A percentile compares a stretch with the other conserved stretches of the same genome.
Evolutionary conservation across 1,139 yeast species (phyloP).

Genomic region (Diutina neorugosa): DNA sequence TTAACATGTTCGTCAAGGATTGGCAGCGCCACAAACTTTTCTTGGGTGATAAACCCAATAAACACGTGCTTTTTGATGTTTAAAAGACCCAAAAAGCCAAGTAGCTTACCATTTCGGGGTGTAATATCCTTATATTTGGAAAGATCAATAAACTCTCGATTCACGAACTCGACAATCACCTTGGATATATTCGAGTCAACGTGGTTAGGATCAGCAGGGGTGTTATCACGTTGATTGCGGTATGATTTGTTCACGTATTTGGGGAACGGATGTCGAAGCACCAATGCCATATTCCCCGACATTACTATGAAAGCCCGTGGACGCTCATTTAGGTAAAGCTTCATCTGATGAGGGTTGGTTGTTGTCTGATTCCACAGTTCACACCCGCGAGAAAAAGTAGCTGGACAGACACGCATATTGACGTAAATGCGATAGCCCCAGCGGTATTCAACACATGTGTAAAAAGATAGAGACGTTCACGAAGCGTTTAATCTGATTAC

Average conservation of each 20-base stretch:
- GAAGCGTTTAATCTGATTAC: too few species aligned
- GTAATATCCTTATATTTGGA: conserved; percentile 30
- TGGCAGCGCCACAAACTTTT: conserved; percentile 49
- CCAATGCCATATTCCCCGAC: conserved; percentile 34
- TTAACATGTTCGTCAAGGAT: conserved; percentile 40
- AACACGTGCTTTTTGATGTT: conserved; percentile 41
- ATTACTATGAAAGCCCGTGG: conserved; percentile 47
- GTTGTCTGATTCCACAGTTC: not conserved
- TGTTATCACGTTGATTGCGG: conserved; percentile 16
- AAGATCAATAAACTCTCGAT: conserved; percentile 23
- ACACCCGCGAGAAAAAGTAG: not conserved
- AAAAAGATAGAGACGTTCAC: too few species aligned
- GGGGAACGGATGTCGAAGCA: conserved; percentile 36
- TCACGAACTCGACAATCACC: conserved; percentile 40
- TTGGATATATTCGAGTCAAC: conserved; percentile 12
- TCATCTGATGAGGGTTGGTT: conserved; percentile 21
- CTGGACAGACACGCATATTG: not conserved
- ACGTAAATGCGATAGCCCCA: not conserved
- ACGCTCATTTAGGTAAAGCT: conserved; percentile 33
- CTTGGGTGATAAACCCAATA: conserved; percentile 45
- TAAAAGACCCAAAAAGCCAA: conserved; percentile 52
- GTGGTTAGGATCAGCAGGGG: conserved; percentile 12
- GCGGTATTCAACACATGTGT: not conserved
- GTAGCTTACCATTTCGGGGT: conserved; percentile 17
- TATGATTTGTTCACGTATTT: conserved; percentile 11